phyloP scores from a whole-genome alignment of 2,329 filamentous ascomycete species.

The Neonectria ditissima region DNA sequence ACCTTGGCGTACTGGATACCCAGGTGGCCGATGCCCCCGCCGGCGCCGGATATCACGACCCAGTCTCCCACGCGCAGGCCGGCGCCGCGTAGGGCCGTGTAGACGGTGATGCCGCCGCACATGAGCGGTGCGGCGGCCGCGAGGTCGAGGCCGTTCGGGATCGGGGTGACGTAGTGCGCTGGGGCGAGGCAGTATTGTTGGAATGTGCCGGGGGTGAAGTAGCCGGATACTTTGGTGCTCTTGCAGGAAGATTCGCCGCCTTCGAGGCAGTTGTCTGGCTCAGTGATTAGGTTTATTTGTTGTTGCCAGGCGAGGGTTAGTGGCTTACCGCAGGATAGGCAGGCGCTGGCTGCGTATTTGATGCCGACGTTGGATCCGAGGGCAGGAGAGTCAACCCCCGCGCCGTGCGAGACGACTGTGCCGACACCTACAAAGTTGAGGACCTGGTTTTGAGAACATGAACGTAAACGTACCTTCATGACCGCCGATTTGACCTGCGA shows the following conservation, averaged over 20 bases:
- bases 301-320: too few relatives aligned
- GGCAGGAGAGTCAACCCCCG: conserved; percentile 8
- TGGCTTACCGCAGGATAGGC: conserved; percentile 25
- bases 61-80: conserved; percentile 40
- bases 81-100: conserved; percentile 16
- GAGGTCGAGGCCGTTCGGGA: conserved; percentile 18
- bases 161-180: conserved; percentile 18
- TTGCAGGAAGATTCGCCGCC: conserved; percentile 26
- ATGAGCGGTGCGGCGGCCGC: conserved; percentile 21
- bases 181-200: conserved; percentile 24
- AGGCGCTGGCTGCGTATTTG: conserved; percentile 19
- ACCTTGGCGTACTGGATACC: conserved; percentile 47
- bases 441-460: background rate
- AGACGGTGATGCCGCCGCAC: conserved; percentile 26
- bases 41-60: conserved; percentile 46
- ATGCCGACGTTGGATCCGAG: conserved; percentile 24
- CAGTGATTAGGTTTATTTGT: background rate
- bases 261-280: conserved; percentile 19
- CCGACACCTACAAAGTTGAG: conserved; percentile 10
- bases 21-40: conserved; percentile 47
- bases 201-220: conserved; percentile 24
- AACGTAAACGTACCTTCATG: conserved; percentile 16
- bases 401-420: conserved; percentile 12
- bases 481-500: conserved; percentile 22
- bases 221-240: conserved; percentile 21